Evolutionary conservation across 2,329 filamentous ascomycete genomes (phyloP), one percentile per base, ranked within the genome.

Genomic region (Apiospora kogelbergensis): DNA sequence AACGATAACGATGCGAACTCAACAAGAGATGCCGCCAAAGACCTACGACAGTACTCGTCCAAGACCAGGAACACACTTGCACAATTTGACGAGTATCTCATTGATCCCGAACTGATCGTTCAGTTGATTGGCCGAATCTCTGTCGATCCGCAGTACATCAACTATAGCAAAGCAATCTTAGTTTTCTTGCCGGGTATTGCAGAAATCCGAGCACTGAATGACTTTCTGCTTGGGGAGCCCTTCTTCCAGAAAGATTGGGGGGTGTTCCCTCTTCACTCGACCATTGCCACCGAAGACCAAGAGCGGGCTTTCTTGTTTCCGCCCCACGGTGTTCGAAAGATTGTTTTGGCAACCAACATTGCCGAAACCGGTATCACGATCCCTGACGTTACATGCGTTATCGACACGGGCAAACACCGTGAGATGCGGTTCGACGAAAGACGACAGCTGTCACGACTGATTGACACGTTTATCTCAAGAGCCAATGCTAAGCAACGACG

Each of bases 341-440:
- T 99, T 72, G 95, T 99, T 1, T 87, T 99, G 68, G 95, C 96
- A 1, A 99, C 96, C 17, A 99, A 99, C 77, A 99, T 99, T 78
- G 96, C 96, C 5, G 96, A 99, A 80, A 99, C 96, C 0, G 96
- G 96, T 83, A 97, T 99, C 77, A 99, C 96, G 0, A 99, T 99
- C 73, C 96, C 96, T 1, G 96, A 99, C 78, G 93, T 99, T 40
- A 98, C 96, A 0, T 97, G 95, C 74, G 96, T 99, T 63, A 92
- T 99, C 69, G 96, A 99, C 79, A 95, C 94, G 0, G 96, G 96
- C 68, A 98, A 97, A 80, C 95, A 98, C 80, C 94, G 97, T 73
- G 95, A 97, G 80, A 98, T 98, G 95, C 87, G 95, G 37, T 98
- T 97, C 75, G 95, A 99, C 76, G 96, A 99, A 81, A 89, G 93